These are phyloP conservation scores for Hypomontagnella submonticulosa DNA, from an alignment of 495 filamentous ascomycete genomes.

Conservation along the genomic window DNA sequence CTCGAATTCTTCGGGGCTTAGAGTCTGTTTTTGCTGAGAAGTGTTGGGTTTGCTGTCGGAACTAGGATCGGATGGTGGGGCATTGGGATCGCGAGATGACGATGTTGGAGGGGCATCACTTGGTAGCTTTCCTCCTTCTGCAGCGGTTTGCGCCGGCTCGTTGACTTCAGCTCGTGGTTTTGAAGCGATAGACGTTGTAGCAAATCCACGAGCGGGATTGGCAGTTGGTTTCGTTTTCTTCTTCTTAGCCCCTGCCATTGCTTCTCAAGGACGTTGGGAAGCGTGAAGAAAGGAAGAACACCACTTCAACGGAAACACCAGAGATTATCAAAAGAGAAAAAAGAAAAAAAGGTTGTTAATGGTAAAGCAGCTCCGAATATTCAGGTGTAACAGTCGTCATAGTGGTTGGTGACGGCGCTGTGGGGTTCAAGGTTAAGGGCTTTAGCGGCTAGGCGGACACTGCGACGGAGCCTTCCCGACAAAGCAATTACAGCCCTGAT, in stretches of 20 bases:
- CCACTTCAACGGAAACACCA: not conserved
- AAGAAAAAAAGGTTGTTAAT: slow-evolving; percentile 29
- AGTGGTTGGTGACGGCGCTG: slow-evolving; percentile 12
- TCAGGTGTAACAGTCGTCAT: slow-evolving; percentile 18
- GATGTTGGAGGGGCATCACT: slow-evolving; percentile 46
- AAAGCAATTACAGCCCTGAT: not conserved
- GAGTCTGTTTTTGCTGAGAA: slow-evolving; percentile 59
- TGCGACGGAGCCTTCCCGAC: slow-evolving; percentile 7
- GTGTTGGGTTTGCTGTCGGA: slow-evolving; percentile 47
- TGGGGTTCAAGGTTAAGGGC: slow-evolving; percentile 21
- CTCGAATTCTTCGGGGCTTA: slow-evolving; percentile 87
- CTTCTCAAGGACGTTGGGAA: slow-evolving; percentile 29
- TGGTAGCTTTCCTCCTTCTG: slow-evolving; percentile 24
- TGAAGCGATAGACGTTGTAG: slow-evolving; percentile 88
- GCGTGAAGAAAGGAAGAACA: not conserved
- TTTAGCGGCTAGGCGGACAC: slow-evolving; percentile 33
- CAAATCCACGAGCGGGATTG: slow-evolving; percentile 91
- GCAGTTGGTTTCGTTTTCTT: slow-evolving; percentile 86
- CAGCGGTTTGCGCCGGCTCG: slow-evolving; percentile 39
- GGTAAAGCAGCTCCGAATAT: slow-evolving; percentile 24
- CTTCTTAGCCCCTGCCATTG: slow-evolving; percentile 75
- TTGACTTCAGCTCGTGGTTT: slow-evolving; percentile 66
- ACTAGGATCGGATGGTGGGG: slow-evolving; percentile 50
- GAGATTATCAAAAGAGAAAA: slow-evolving; percentile 1
- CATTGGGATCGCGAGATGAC: slow-evolving; percentile 44